A percentile compares a stretch with the other conserved stretches of the same genome.
phyloP scores from a whole-genome alignment of 1,139 yeast species.

The Debaryomycetaceae sp. region DNA sequence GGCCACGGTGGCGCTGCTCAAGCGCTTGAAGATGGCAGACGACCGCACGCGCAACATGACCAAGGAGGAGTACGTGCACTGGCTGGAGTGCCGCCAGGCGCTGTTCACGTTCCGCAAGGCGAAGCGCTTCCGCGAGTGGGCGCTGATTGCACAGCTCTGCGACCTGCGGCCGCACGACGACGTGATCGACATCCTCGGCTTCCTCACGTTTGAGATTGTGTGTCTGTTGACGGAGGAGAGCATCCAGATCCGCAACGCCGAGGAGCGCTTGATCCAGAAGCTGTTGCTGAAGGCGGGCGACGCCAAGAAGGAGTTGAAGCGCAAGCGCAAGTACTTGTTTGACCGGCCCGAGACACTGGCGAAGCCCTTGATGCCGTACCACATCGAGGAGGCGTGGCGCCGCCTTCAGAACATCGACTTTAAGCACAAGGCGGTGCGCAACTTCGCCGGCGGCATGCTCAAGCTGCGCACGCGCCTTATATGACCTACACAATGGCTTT shows the following conservation, averaged over 20 bases:
- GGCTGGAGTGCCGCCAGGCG: slow-evolving; percentile 99
- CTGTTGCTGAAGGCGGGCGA: slow-evolving; percentile 18
- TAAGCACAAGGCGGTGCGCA: slow-evolving; percentile 62
- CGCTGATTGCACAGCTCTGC: slow-evolving; percentile 76
- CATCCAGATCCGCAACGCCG: slow-evolving; percentile 68
- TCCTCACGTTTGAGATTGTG: slow-evolving; percentile 92
- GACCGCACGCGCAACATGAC: slow-evolving; percentile 94
- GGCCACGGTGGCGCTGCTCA: slow-evolving; percentile 82
- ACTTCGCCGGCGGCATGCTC: slow-evolving; percentile 70
- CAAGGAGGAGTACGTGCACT: slow-evolving; percentile 93
- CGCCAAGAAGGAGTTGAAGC: slow-evolving; percentile 22
- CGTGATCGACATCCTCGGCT: slow-evolving; percentile 92
- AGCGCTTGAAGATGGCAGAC: slow-evolving; percentile 87
- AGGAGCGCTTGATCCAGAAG: slow-evolving; percentile 44
- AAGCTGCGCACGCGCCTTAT: slow-evolving; percentile 40
- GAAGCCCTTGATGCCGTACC: slow-evolving; percentile 76
- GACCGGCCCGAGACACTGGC: slow-evolving; percentile 90
- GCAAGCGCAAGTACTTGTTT: slow-evolving; percentile 61
- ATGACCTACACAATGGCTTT: slow-evolving; percentile 11
- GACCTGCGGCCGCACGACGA: slow-evolving; percentile 95
- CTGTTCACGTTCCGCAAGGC: slow-evolving; percentile 92
- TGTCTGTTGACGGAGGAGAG: slow-evolving; percentile 94
- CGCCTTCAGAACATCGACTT: slow-evolving; percentile 62
- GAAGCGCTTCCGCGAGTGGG: slow-evolving; percentile 94
- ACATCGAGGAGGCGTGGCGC: slow-evolving; percentile 91